Base-by-base conservation (phyloP, 1,284 basidiomycete species). In the Ceratobasidium theobromae region DNA sequence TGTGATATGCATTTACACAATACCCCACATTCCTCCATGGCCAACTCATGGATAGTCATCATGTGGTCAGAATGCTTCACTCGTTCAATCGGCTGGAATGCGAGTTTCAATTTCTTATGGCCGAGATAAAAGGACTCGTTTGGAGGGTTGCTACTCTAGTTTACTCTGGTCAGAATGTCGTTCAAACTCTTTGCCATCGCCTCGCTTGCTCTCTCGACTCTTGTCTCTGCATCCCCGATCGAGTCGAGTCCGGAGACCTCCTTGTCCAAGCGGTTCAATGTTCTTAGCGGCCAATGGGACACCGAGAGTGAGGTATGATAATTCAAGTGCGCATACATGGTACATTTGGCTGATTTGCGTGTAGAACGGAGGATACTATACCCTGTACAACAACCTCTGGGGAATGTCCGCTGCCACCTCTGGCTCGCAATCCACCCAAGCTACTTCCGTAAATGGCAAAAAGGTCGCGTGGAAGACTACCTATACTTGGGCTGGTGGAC, bases 401-500 rank as follows among this genome's bases (percentile, higher is more conserved):
- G 67, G 67, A 16, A 60, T 23, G 40, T 21, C 25, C 28, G 62
- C 53, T 5, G 64, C 54, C 28, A 68, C 64, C 28, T 64, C 58
- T 23, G 67, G 67, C 21, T 68, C 64, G 12, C 67, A 68, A 35
- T 38, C 53, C 28, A 58, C 67, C 9, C 67, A 68, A 33, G 62
- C 67, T 1, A 53, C 55, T 32, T 53, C 62, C 18, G 51, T 52
- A 11, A 65, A 53, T 12, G 66, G 55, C 33, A 66, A 41, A 27
- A 66, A 41, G 5, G 48, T 68, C 21, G 64, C 48, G n/a, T 68
- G 67, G 67, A 66, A 51, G 46, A 68, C 67, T 14, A 68, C 64
- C 18, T 68, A 68, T 55, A 60, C 33, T 28, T 68, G 67, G 67
- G 33, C 67, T 40, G 67, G 67, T 16, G 67, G 67, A 12, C 67